phyloP scores from a whole-genome alignment of 2,329 filamentous ascomycete genomes.

The Colletotrichum limetticola region DNA sequence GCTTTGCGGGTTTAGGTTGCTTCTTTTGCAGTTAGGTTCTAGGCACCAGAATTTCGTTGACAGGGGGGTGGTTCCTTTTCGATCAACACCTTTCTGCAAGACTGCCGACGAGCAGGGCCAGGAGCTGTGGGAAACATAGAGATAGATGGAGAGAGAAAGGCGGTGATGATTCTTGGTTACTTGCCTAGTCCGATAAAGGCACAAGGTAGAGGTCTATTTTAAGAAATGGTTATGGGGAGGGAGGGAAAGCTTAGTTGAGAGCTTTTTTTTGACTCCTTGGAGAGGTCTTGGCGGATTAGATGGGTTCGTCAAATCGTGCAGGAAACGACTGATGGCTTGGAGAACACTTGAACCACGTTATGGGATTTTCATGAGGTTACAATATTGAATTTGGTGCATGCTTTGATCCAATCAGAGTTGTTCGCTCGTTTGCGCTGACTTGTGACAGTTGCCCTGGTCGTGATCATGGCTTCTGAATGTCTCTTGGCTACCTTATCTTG shows the following conservation, averaged over 20 bases:
- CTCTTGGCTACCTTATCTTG: too few relatives aligned
- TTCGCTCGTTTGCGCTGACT: not conserved
- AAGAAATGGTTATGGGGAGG: not conserved
- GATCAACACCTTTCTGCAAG: too few relatives aligned
- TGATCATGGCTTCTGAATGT: too few relatives aligned
- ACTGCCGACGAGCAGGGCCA: not conserved
- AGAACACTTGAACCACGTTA: not conserved
- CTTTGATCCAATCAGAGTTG: not conserved
- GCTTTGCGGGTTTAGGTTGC: not conserved
- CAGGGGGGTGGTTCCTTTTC: constrained; percentile 10
- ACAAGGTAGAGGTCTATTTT: not conserved
- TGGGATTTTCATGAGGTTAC: not conserved
- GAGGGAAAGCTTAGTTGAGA: not conserved
- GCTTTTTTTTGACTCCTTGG: not conserved
- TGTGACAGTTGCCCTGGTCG: too few relatives aligned
- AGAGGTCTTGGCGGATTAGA: not conserved
- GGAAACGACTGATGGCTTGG: not conserved
- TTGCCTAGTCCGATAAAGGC: not conserved
- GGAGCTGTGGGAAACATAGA: too few relatives aligned
- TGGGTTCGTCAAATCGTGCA: not conserved
- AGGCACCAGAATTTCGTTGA: constrained; percentile 40
- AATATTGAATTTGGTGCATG: not conserved
- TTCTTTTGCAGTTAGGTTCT: not conserved
- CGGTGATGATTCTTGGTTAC: not conserved
- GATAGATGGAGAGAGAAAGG: not conserved